Evolutionary conservation across 345 rosid species (phyloP).

Genomic region (Gossypium mustelinum): DNA sequence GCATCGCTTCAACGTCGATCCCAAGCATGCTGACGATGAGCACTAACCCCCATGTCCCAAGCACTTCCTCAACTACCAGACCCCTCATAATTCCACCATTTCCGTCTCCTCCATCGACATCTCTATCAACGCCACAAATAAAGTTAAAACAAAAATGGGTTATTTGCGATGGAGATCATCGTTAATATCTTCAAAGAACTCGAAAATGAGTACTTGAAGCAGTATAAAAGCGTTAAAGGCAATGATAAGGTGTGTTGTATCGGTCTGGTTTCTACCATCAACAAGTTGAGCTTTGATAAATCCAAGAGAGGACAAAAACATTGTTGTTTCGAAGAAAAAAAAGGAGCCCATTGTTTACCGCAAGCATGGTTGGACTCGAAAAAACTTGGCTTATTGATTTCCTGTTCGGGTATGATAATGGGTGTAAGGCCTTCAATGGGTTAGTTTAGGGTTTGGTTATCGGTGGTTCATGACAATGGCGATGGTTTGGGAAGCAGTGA

Average conservation of each 20-base stretch:
- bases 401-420: too few species aligned
- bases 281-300: conserved; percentile 26
- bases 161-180: conserved; percentile 21
- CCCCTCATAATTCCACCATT: conserved; percentile 40
- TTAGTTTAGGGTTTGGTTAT: too few species aligned
- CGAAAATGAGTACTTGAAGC: conserved; percentile 28
- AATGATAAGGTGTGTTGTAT: conserved; percentile 37
- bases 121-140: conserved; percentile 36
- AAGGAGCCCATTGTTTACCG: too few species aligned
- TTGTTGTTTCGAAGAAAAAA: not conserved
- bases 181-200: conserved; percentile 40
- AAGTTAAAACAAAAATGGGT: too few species aligned
- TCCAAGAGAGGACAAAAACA: conserved; percentile 30
- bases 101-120: conserved; percentile 53
- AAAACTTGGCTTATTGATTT: too few species aligned
- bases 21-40: too few species aligned
- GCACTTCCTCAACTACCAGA: conserved; percentile 42
- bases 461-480: too few species aligned
- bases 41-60: too few species aligned
- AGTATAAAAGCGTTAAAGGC: conserved; percentile 23
- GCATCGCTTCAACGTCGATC: too few species aligned
- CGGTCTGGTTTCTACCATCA: conserved; percentile 38
- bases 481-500: too few species aligned
- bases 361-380: too few species aligned
- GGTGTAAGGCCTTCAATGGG: not conserved